A percentile compares a stretch with the other conserved stretches of the same genome.
Evolutionary conservation across 371 early-diverging fungal species (phyloP).

Genomic region (Parasitella parasitica): DNA sequence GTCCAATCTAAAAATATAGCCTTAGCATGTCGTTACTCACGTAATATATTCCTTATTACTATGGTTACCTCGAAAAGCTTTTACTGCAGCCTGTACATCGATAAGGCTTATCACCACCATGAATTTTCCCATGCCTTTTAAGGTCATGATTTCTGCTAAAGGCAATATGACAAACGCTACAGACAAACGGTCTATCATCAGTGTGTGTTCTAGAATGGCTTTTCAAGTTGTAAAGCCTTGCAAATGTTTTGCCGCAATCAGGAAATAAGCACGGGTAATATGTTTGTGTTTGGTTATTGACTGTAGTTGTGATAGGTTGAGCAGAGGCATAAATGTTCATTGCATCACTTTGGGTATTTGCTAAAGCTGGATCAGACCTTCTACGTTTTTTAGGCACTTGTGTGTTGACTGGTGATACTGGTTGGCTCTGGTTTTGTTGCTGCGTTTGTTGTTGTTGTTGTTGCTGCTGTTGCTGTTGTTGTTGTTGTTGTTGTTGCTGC

Average conservation of each 20-base stretch:
- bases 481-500: conserved; percentile 8
- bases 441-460: background rate
- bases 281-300: conserved; percentile 51
- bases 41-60: background rate
- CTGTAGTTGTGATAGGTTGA: conserved; percentile 47
- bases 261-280: conserved; percentile 67
- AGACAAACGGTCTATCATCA: conserved; percentile 77
- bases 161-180: conserved; percentile 68
- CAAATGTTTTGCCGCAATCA: conserved; percentile 73
- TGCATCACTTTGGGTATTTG: conserved; percentile 49
- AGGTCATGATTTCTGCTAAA: conserved; percentile 88
- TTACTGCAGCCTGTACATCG: conserved; percentile 82
- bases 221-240: conserved; percentile 75
- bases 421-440: background rate
- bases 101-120: conserved; percentile 82
- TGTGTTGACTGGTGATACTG: conserved; percentile 15
- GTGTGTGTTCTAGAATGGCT: conserved; percentile 82
- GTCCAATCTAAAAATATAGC: conserved; percentile 51
- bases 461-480: background rate
- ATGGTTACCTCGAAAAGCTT: conserved; percentile 60
- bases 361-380: conserved; percentile 47
- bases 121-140: conserved; percentile 84
- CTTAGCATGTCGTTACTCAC: too few species aligned
- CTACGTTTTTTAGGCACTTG: conserved; percentile 33
- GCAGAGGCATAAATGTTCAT: conserved; percentile 53